These are phyloP conservation scores for Venturia effusa DNA, from an alignment of 2,329 filamentous ascomycete genomes.

Conservation along the genomic window DNA sequence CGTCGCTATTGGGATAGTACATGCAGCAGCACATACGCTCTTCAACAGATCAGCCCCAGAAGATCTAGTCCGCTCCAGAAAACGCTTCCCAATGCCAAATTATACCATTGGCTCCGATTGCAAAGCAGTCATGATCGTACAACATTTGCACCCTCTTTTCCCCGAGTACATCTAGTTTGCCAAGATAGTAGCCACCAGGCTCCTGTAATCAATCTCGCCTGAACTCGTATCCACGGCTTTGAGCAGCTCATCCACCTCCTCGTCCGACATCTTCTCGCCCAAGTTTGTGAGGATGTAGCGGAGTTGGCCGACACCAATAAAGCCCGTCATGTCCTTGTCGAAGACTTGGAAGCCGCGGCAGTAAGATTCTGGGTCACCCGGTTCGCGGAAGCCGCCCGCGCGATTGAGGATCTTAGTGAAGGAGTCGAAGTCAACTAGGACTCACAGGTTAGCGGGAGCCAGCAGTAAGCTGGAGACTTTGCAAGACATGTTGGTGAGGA, in stretches of 20 bases:
- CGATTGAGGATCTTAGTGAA: constrained; percentile 96
- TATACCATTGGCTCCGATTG: background rate
- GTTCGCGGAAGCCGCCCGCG: constrained; percentile 94
- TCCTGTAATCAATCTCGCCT: constrained; percentile 89
- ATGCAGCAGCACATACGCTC: background rate
- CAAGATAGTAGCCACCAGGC: constrained; percentile 31
- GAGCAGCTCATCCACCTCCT: constrained; percentile 96
- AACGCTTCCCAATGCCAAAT: background rate
- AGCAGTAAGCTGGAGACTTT: background rate
- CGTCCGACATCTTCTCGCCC: constrained; percentile 98
- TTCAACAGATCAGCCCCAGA: background rate
- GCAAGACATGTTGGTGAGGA: background rate
- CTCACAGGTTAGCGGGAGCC: background rate
- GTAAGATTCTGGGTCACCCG: constrained; percentile 95
- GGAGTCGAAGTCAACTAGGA: constrained; percentile 87
- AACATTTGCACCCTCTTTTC: background rate
- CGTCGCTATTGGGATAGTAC: background rate
- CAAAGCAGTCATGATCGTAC: background rate
- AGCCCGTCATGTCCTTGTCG: constrained; percentile 97
- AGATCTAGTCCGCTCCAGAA: background rate
- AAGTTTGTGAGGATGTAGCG: constrained; percentile 95
- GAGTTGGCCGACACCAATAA: constrained; percentile 94
- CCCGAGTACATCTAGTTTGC: constrained; percentile 20
- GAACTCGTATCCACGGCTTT: constrained; percentile 96
- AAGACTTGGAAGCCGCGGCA: constrained; percentile 98